Conservation (phyloP, 305 asterid genomes). For the Solanum aculeatissimum region DNA sequence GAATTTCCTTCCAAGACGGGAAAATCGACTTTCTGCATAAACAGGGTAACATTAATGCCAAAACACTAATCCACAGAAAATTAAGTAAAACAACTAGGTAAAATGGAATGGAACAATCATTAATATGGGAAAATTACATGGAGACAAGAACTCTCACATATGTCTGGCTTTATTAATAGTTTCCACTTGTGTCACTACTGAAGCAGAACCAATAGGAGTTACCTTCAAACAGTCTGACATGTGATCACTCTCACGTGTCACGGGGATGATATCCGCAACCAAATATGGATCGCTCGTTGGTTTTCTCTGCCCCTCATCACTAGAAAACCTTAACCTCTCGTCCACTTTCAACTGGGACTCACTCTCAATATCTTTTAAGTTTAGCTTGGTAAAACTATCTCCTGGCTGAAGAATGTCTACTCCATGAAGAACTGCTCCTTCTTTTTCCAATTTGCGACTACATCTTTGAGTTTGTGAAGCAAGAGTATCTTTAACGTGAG, state of each 20-base stretch:
- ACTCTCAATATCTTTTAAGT: conserved; percentile 10
- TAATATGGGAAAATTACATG: neutral
- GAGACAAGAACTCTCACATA: neutral
- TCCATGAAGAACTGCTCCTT: conserved; percentile 16
- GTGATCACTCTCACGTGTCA: conserved; percentile 8
- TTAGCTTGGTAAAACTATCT: conserved; percentile 3
- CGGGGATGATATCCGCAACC: conserved; percentile 16
- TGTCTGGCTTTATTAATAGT: neutral
- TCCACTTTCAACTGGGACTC: conserved; percentile 12
- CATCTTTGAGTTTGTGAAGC: conserved; percentile 20
- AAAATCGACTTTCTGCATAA: conserved; percentile 30
- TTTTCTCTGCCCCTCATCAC: conserved; percentile 13
- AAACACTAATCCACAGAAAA: neutral
- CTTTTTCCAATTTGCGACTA: conserved; percentile 17
- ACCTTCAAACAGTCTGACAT: conserved; percentile 14
- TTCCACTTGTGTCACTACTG: conserved; percentile 18
- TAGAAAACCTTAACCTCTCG: conserved; percentile 10
- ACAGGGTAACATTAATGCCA: neutral
- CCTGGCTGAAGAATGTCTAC: conserved; percentile 10
- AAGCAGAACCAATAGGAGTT: conserved; percentile 16
- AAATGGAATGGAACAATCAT: neutral
- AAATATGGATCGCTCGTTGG: conserved; percentile 5
- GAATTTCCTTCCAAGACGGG: conserved; percentile 13
- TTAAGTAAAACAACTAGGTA: neutral
- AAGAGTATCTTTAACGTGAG: conserved; percentile 51